Evolutionary conservation across 2,329 filamentous ascomycete species (phyloP), one percentile per base, ranked within the genome.

Genomic region (Ophidiomyces ophidiicola): DNA sequence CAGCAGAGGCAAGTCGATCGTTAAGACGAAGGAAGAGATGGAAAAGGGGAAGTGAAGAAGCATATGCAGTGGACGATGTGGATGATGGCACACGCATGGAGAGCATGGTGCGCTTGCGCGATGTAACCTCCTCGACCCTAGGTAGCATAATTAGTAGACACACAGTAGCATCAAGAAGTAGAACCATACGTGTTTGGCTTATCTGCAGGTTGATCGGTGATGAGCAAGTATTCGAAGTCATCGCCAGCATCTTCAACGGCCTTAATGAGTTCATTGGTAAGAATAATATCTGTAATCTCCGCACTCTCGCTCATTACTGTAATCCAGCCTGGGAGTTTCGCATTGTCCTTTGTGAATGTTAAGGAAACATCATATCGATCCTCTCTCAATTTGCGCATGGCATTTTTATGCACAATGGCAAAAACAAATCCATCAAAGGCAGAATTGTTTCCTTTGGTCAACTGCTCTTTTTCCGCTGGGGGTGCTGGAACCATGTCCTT

Each of bases 301-400:
- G 87, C 86, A 62, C 80, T 94, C 70, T 98, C 90, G 56, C 78
- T 92, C 90, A 98, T 96, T 55, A 94, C 76, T 8, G 85, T 94
- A 40, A 80, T 70, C 87, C 87, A 98, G 47, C 72, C 64, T 23
- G 90, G 88, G 23, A 98, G 76, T 69, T 93, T 94, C 40, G 80
- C 58, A 63, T 87, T 76, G 55, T 98, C 90, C 71, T 93, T 94
- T 57, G 88, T 94, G 48, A 78, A 78, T 29, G 90, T 94, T 50
- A 98, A 74, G 38, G 84, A 93, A 39, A 94, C 69, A 59, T 98
- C 90, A 64, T 94, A 98, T 52, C 90, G 82, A 47, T 94, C 85
- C 33, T 94, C 82, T 45, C 90, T 81, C 52, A 94, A 73, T 53
- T 76, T 70, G 68, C 83, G 84, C 88, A 98, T 96, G 58, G 73